Evolutionary conservation across 331 rosid genomes (phyloP).

Genomic region (Malus hybrid): DNA sequence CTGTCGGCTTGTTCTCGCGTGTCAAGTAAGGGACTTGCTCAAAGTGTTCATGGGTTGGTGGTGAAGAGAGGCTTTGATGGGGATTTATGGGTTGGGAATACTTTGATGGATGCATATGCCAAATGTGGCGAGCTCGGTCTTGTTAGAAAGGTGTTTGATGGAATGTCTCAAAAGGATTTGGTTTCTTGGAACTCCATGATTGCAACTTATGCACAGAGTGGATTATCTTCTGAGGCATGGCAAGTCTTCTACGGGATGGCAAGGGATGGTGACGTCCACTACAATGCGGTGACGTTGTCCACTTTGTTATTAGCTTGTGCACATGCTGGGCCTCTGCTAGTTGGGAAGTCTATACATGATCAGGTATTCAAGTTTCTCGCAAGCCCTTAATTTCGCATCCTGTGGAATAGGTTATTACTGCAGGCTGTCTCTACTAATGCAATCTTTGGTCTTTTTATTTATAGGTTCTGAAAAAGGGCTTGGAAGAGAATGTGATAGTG

Average conservation of each 20-base stretch:
- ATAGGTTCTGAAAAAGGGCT: slow-evolving; percentile 59
- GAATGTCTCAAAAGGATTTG: slow-evolving; percentile 58
- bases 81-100: slow-evolving; percentile 52
- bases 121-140: slow-evolving; percentile 50
- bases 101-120: slow-evolving; percentile 86
- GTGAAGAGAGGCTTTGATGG: slow-evolving; percentile 59
- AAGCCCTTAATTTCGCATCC: not conserved
- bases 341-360: slow-evolving; percentile 72
- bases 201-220: slow-evolving; percentile 66
- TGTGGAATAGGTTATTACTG: not conserved
- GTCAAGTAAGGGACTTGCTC: slow-evolving; percentile 40
- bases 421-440: not conserved
- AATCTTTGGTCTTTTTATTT: not conserved
- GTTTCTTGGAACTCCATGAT: slow-evolving; percentile 88
- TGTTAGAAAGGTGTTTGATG: slow-evolving; percentile 71
- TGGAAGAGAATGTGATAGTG: slow-evolving; percentile 61
- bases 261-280: slow-evolving; percentile 24
- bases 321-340: slow-evolving; percentile 59
- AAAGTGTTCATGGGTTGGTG: slow-evolving; percentile 59
- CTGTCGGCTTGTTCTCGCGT: slow-evolving; percentile 67
- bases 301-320: slow-evolving; percentile 70
- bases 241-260: slow-evolving; percentile 56
- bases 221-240: slow-evolving; percentile 62
- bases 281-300: slow-evolving; percentile 56
- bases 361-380: slow-evolving; percentile 38